Conservation (phyloP, 177 flowering plant genomes). For the Tripterygium wilfordii region DNA sequence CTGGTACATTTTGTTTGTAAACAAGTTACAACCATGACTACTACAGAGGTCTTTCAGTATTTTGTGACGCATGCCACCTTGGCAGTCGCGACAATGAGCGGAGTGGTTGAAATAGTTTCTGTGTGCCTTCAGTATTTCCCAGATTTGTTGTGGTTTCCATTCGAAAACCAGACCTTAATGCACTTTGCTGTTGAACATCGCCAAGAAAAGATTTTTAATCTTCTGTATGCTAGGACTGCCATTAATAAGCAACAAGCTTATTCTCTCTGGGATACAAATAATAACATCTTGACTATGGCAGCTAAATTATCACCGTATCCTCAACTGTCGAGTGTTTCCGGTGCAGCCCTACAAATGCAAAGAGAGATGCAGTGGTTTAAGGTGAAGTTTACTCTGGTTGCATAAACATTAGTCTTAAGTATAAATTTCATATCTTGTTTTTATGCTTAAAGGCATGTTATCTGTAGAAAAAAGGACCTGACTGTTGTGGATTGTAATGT, state of each 20-base stretch:
- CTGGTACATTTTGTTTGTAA: neutral
- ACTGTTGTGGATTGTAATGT: constrained; percentile 15
- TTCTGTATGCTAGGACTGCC: constrained; percentile 6
- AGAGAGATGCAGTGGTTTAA: constrained; percentile 3
- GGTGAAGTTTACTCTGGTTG: neutral
- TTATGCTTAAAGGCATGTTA: no score
- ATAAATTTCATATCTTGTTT: no score
- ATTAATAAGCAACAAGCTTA: neutral
- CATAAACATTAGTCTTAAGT: no score
- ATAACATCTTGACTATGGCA: neutral
- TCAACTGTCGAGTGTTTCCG: neutral
- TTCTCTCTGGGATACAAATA: neutral
- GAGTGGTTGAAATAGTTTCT: neutral
- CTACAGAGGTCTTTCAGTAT: neutral
- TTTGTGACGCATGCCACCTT: neutral
- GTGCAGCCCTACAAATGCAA: constrained; percentile 8
- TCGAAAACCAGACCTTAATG: constrained; percentile 4
- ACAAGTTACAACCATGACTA: neutral
- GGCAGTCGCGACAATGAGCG: neutral
- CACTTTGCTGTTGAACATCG: constrained; percentile 14
- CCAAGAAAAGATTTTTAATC: constrained; percentile 12
- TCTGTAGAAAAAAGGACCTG: neutral
- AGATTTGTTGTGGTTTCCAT: neutral
- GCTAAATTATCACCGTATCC: neutral
- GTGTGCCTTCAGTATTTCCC: neutral